A percentile compares a stretch with the other conserved stretches of the same genome.
These are phyloP conservation scores for Sporisorium iseilematis-ciliati DNA, from an alignment of 1,284 basidiomycete species.

Conservation along the genomic window DNA sequence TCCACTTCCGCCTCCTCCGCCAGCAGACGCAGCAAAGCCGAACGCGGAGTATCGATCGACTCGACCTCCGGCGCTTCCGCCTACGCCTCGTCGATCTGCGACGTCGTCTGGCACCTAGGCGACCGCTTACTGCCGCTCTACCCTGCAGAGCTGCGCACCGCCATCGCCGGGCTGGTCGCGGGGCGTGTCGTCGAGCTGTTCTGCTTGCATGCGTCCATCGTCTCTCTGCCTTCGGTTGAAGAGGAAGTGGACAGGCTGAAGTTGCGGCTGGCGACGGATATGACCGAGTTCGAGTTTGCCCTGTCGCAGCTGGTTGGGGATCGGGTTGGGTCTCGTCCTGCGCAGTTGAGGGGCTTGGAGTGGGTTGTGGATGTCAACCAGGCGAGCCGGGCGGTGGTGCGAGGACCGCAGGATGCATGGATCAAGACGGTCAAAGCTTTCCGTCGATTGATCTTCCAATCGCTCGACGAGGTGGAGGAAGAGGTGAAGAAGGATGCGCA, in stretches of 20 bases:
- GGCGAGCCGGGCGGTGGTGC: background rate
- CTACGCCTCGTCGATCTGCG: slow-evolving; percentile 24
- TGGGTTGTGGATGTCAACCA: background rate
- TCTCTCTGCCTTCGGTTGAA: slow-evolving; percentile 58
- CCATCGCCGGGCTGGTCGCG: background rate
- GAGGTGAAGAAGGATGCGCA: background rate
- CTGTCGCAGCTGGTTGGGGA: slow-evolving; percentile 60
- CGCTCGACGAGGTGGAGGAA: slow-evolving; percentile 14
- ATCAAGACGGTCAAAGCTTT: slow-evolving; percentile 18
- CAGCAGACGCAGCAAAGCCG: background rate
- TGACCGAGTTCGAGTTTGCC: slow-evolving; percentile 94
- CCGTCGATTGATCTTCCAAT: slow-evolving; percentile 20
- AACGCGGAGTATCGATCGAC: slow-evolving; percentile 18
- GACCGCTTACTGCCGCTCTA: slow-evolving; percentile 17
- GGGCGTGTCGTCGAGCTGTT: slow-evolving; percentile 72
- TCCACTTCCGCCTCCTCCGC: background rate
- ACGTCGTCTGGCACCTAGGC: slow-evolving; percentile 9
- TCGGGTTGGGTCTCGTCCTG: background rate
- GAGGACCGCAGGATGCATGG: background rate
- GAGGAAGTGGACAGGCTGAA: slow-evolving; percentile 84
- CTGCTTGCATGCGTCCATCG: slow-evolving; percentile 88
- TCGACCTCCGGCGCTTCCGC: slow-evolving; percentile 27
- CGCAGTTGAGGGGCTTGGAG: too few species aligned
- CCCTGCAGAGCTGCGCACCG: background rate
- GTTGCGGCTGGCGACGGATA: slow-evolving; percentile 89